phyloP scores from a whole-genome alignment of 495 filamentous ascomycete genomes.

The Tuber indicum region DNA sequence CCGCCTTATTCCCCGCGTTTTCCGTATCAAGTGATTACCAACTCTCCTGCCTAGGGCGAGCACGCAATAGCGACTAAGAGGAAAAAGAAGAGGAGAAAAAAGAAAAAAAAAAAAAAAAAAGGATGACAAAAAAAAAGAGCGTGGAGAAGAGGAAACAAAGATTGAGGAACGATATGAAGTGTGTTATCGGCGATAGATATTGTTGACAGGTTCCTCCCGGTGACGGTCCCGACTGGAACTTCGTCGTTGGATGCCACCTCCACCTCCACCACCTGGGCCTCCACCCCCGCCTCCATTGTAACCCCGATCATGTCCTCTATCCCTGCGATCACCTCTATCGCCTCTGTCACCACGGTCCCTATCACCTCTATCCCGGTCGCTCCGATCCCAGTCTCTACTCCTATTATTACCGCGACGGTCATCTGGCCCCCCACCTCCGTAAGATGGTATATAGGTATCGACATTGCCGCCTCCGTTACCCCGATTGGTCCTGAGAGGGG shows the following conservation, averaged over 20 bases:
- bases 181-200: conserved; percentile 38
- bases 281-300: conserved; percentile 31
- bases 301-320: conserved; percentile 29
- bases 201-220: conserved; percentile 36
- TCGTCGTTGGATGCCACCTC: conserved; percentile 42
- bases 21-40: neutral
- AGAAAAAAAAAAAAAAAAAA: conserved; percentile 5
- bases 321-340: conserved; percentile 36
- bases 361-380: conserved; percentile 33
- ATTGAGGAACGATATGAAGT: neutral
- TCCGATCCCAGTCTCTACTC: conserved; percentile 35
- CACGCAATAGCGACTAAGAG: neutral
- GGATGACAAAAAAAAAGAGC: neutral
- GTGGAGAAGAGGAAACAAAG: neutral
- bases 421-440: conserved; percentile 47
- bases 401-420: conserved; percentile 48
- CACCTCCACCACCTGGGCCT: conserved; percentile 29
- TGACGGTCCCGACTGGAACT: conserved; percentile 42
- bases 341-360: conserved; percentile 38
- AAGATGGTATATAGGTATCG: conserved; percentile 59
- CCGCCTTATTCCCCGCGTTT: neutral
- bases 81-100: conserved; percentile 6
- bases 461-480: conserved; percentile 45
- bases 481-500: conserved; percentile 25
- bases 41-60: neutral